Percentiles rank a stretch among this genome's conserved stretches.
Evolutionary conservation across 306 rosid species (phyloP).

Genomic region (Dalbergia cultrata): DNA sequence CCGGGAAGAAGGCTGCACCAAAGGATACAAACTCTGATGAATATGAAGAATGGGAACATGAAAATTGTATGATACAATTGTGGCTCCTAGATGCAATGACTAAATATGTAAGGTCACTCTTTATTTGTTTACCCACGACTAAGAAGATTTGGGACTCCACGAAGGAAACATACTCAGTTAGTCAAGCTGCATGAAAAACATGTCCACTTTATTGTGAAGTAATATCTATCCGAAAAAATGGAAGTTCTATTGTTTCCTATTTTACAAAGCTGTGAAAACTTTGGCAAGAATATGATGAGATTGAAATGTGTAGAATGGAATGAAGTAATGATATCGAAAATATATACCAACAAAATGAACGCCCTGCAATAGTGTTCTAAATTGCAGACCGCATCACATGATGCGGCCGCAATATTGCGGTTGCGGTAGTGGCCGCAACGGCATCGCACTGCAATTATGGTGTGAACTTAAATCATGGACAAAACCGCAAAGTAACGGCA

Average conservation of each 20-base stretch:
- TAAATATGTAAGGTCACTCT: background rate
- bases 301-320: background rate
- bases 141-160: background rate
- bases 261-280: background rate
- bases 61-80: background rate
- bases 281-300: background rate
- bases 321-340: background rate
- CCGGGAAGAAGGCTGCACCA: background rate
- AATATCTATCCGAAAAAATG: background rate
- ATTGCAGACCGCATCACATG: no score
- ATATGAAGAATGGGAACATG: background rate
- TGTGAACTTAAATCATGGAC: no score
- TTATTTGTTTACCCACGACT: background rate
- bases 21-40: background rate
- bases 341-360: background rate
- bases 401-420: no score
- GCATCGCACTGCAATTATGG: no score
- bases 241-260: background rate
- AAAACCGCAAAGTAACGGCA: no score
- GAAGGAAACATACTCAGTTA: background rate
- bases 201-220: background rate
- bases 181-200: background rate
- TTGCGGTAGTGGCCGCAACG: no score
- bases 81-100: background rate
- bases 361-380: no score